A percentile compares a stretch with the other conserved stretches of the same genome.
Evolutionary conservation across 495 filamentous ascomycete genomes (phyloP).

Genomic region (Aspergillus sclerotioniger): DNA sequence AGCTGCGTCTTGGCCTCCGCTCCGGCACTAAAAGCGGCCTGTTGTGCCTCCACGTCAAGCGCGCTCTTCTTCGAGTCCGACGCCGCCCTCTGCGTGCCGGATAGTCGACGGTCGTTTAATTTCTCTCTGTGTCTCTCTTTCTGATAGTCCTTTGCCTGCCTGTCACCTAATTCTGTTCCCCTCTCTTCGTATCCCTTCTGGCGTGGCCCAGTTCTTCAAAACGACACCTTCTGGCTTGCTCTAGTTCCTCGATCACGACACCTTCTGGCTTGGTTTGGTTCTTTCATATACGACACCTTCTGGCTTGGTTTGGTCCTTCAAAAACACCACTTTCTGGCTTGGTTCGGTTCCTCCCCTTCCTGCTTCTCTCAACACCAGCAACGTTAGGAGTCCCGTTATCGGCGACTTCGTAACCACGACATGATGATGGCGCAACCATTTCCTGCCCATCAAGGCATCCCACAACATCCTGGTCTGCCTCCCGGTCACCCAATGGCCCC

Average conservation of each 20-base stretch:
- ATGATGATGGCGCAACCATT: conserved; percentile 69
- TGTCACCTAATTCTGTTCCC: background rate
- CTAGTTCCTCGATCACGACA: no score
- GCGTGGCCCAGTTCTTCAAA: no score
- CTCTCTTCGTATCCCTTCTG: background rate
- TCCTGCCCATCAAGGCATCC: conserved; percentile 71
- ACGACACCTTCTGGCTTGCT: no score
- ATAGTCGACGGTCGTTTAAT: conserved; percentile 10
- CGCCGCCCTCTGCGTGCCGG: conserved; percentile 15
- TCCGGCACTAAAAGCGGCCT: conserved; percentile 45
- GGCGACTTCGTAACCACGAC: conserved; percentile 55
- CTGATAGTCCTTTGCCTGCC: conserved; percentile 2
- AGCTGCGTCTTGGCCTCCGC: conserved; percentile 41
- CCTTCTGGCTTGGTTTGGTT: no score
- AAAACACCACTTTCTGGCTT: no score
- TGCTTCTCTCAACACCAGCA: no score
- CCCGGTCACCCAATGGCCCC: conserved; percentile 74
- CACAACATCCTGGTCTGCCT: conserved; percentile 67
- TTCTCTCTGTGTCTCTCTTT: conserved; percentile 7
- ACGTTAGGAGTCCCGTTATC: conserved; percentile 32
- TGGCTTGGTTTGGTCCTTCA: no score
- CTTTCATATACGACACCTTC: no score
- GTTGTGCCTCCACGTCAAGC: conserved; percentile 37
- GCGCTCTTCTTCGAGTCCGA: conserved; percentile 33
- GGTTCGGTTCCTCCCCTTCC: no score